Evolutionary conservation across 441 rosid species (phyloP).

Genomic region (Mallotus japonicus): DNA sequence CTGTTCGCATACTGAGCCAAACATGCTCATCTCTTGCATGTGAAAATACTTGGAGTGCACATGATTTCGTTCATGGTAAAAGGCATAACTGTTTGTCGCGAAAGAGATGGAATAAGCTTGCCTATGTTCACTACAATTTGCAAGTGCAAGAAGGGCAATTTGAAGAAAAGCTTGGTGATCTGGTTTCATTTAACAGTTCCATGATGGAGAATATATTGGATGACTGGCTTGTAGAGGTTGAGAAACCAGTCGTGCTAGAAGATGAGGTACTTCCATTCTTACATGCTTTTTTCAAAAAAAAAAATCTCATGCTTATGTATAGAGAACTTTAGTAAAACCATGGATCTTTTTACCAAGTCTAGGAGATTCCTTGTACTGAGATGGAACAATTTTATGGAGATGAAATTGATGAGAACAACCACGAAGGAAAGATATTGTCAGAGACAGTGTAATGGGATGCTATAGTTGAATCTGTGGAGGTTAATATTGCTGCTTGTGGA

Average conservation of each 20-base stretch:
- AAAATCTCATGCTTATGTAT: no score
- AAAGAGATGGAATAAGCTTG: slow-evolving; percentile 50
- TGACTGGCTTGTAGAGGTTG: slow-evolving; percentile 60
- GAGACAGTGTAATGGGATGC: background rate
- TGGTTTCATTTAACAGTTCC: slow-evolving; percentile 43
- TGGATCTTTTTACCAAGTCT: no score
- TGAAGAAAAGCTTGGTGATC: slow-evolving; percentile 53
- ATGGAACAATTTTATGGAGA: slow-evolving; percentile 15
- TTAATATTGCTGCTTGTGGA: slow-evolving; percentile 11
- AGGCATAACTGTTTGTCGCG: slow-evolving; percentile 48
- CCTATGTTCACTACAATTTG: slow-evolving; percentile 71
- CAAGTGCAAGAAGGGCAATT: slow-evolving; percentile 55
- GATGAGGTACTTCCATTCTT: slow-evolving; percentile 52
- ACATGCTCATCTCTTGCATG: slow-evolving; percentile 74
- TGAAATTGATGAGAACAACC: slow-evolving; percentile 10
- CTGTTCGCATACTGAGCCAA: slow-evolving; percentile 79
- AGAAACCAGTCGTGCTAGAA: slow-evolving; percentile 36
- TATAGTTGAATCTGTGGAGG: slow-evolving; percentile 12
- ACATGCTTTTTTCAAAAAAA: background rate
- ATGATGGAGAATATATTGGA: slow-evolving; percentile 50
- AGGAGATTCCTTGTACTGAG: slow-evolving; percentile 11
- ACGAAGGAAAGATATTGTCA: slow-evolving; percentile 6
- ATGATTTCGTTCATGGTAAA: slow-evolving; percentile 54
- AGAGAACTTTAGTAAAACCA: no score
- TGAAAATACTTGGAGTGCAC: slow-evolving; percentile 66